Conservation (phyloP, 805 yeast genomes). For the Yarrowia sp. region DNA sequence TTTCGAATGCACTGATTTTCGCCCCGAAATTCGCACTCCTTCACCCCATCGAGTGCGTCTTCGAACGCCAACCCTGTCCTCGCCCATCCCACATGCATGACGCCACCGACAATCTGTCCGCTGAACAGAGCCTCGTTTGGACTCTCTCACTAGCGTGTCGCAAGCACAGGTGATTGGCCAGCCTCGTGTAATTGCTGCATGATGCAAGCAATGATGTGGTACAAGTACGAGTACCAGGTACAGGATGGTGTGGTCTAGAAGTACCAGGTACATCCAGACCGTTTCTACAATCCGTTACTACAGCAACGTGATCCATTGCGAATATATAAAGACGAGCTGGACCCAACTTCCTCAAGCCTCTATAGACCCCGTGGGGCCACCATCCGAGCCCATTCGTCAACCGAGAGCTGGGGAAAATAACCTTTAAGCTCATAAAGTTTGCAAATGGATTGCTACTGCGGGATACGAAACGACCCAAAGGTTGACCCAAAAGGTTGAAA, state of each 20-base stretch:
- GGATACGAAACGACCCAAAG: neutral
- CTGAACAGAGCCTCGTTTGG: too few species aligned
- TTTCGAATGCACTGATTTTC: neutral
- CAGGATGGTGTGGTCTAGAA: too few species aligned
- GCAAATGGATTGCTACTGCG: neutral
- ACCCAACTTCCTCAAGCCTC: too few species aligned
- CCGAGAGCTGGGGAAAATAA: neutral
- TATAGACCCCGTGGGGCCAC: neutral
- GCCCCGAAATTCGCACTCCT: too few species aligned
- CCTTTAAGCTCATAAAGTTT: neutral
- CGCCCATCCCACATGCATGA: conserved; percentile 13
- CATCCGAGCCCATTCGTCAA: conserved; percentile 1
- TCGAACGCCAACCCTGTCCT: neutral
- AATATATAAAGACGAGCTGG: neutral
- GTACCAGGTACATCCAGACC: too few species aligned
- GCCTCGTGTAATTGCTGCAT: too few species aligned
- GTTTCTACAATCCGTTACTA: too few species aligned
- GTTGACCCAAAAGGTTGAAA: neutral
- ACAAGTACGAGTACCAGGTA: too few species aligned
- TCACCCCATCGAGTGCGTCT: neutral
- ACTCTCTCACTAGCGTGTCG: neutral
- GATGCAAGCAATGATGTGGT: too few species aligned
- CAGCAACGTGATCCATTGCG: too few species aligned
- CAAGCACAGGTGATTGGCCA: conserved; percentile 3
- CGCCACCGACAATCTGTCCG: conserved; percentile 10